Evolutionary conservation across 352 stramenopile genomes (phyloP), one percentile per base, ranked within the genome.

Genomic region (Phytophthora idaei): DNA sequence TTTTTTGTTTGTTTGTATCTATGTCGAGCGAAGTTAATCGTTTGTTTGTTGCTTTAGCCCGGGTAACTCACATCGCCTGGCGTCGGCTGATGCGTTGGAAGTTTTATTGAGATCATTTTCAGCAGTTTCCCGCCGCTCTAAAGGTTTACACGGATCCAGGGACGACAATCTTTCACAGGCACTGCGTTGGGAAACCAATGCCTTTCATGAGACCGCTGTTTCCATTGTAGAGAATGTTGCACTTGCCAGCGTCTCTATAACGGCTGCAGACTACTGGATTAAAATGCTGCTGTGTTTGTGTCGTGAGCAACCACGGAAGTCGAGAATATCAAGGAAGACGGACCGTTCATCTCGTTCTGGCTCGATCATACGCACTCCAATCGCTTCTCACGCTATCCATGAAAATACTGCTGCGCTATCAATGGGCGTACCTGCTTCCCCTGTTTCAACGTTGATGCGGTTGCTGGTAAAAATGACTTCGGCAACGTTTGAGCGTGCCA

Each of bases 31-130:
- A 12, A 46, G 31, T 31, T 70, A 15, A 70, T 37, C 15, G 14
- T 10, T 42, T 62, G 14, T 57, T 63, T 61, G 50, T 48, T 72
- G 15, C 6, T 42, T 55, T 42, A 81, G 74, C 31, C 34, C 52
- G 17, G 68, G 25, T 25, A 81, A 80, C 47, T 54, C 71, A 5
- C 34, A 60, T 44, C 37, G 8, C 5, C 32, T 81, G 6, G 71
- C 64, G 21, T 70, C 71, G 4, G 51, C 14, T 51, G 57, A 65
- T 21, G 36, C 27, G 29, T 45, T 76, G 36, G 63, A 74, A 25
- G 36, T 74, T 12, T n/a, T 80, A 28, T 21, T 83, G n/a, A 68
- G 69, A 64, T 74, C 73, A 11, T 77, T 78, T 46, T 67, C 66
- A 11, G 41, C 46, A 41, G 34, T n/a, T 34, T 5, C 41, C 46